These are phyloP conservation scores for Aspergillus fischeri DNA, from an alignment of 2,329 filamentous ascomycete species.

Conservation along the genomic window DNA sequence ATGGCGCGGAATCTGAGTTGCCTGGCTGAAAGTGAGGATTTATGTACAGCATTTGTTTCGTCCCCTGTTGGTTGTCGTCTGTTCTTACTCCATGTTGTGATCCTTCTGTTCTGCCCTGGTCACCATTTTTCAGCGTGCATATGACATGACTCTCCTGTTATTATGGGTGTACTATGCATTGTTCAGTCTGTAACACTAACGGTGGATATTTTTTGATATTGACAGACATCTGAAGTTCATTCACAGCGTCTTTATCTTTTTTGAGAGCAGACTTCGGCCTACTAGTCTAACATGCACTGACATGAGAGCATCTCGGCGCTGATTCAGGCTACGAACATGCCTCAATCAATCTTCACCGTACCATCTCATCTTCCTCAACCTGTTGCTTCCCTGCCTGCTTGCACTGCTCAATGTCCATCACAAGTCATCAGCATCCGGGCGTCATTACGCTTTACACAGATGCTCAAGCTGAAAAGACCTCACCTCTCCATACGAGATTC, in stretches of 20 bases:
- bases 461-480: neutral
- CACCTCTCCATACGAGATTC: neutral
- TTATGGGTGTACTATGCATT: neutral
- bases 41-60: neutral
- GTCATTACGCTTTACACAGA: neutral
- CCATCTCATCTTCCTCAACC: neutral
- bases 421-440: neutral
- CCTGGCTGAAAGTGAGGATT: neutral
- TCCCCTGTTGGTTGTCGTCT: neutral
- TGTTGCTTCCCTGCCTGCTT: neutral
- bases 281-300: neutral
- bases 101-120: neutral
- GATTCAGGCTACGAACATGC: neutral
- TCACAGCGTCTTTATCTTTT: neutral
- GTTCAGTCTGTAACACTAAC: neutral
- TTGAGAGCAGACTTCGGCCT: neutral
- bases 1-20: neutral
- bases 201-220: neutral
- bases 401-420: neutral
- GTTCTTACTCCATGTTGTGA: too few species aligned
- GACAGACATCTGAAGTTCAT: neutral
- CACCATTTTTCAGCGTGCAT: neutral
- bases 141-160: neutral
- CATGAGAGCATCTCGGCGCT: neutral
- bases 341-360: neutral